These are phyloP conservation scores for Syzygium grande DNA, from an alignment of 345 rosid species.

Conservation along the genomic window DNA sequence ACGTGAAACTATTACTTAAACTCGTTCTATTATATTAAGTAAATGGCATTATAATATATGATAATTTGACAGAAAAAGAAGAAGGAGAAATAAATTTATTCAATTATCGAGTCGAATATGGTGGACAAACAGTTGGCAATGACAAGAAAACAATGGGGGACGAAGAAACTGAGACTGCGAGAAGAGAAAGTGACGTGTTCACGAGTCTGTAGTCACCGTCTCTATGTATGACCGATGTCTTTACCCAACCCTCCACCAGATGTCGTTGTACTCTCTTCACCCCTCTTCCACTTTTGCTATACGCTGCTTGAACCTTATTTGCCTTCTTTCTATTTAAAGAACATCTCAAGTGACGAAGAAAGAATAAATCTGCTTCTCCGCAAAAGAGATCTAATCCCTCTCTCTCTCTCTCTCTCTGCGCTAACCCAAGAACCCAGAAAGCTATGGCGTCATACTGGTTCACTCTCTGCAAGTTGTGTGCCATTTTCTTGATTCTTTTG, in stretches of 20 bases:
- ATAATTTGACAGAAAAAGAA: no score
- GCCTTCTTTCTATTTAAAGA: background rate
- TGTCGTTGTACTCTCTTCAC: background rate
- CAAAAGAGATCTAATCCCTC: background rate
- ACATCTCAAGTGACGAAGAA: background rate
- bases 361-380: background rate
- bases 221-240: background rate
- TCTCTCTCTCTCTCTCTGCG: background rate
- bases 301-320: background rate
- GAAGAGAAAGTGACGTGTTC: background rate
- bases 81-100: no score
- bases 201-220: background rate
- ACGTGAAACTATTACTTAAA: background rate
- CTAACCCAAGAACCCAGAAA: background rate
- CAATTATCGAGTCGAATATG: background rate
- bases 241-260: background rate
- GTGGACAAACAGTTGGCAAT: background rate
- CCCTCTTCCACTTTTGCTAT: background rate
- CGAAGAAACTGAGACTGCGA: background rate
- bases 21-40: background rate
- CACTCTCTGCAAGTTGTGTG: background rate
- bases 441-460: background rate
- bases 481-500: background rate
- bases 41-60: background rate
- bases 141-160: background rate